Base-by-base conservation (phyloP, 345 rosid species). In the Gossypium turneri region DNA sequence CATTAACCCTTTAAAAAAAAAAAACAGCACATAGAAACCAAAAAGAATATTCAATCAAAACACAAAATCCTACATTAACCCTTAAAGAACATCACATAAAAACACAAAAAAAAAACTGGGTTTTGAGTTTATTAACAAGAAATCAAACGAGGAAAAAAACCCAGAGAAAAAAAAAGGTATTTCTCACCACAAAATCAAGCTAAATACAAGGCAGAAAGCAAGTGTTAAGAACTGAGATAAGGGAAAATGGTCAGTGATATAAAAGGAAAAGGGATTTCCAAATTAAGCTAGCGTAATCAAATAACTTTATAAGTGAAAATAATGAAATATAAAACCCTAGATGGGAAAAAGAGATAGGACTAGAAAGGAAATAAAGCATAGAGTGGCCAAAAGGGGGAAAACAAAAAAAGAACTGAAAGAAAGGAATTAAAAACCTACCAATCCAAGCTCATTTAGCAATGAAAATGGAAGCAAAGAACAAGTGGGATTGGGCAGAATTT, bases 321-420 rank as follows among this genome's bases (percentile, higher is more conserved):
- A 63, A 50, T 17, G 12, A 59, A 52, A 17, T 12, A 12, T n/a
- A 43, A 59, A 65, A 12, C 76, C 78, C 77, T 73, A 76, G 81
- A 69, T 9, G 57, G 48, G 27, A 9, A 52, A 59, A 12, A 1
- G 62, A 57, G 24, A 57, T 13, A 12, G 12, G 9, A 24, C 29
- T 22, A 45, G 66, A 53, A 44, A 25, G 13, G 57, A 48, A 11
- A 34, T 5, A 34, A 34, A 59, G 16, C 62, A 24, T 24, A 24
- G 16, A 58, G 29, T 20, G n/a, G 67, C 2, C 15, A 27, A 19
- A 51, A 38, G 12, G 71, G 78, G 12, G 8, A 62, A n/a, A 17
- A 8, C 7, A 17, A 61, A 2, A 64, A 61, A 53, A 58, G 25
- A 12, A 59, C 41, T 34, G 7, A 34, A 5, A 34, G 7, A 59